These are phyloP conservation scores for Kappamyces sp. DNA, from an alignment of 192 early-diverging fungal genomes.

Conservation along the genomic window DNA sequence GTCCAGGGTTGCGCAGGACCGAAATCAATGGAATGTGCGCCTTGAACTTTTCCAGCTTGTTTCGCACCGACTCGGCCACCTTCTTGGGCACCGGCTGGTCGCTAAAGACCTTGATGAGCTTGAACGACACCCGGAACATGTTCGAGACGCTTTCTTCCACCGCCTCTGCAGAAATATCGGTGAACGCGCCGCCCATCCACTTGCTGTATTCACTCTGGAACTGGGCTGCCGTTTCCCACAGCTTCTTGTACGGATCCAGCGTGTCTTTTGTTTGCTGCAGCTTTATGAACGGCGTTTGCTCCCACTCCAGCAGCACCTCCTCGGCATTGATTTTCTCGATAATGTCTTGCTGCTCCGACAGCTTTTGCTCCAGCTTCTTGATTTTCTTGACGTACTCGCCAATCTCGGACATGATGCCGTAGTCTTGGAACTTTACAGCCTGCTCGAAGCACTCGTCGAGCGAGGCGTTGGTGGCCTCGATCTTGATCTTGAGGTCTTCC, in stretches of 20 bases:
- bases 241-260: constrained; percentile 52
- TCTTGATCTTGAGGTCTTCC: constrained; percentile 56
- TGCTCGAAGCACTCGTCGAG: constrained; percentile 54
- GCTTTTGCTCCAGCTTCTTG: constrained; percentile 42
- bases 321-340: constrained; percentile 45
- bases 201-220: constrained; percentile 51
- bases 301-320: constrained; percentile 58
- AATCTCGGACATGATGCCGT: constrained; percentile 54
- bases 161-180: constrained; percentile 46
- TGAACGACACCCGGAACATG: constrained; percentile 52
- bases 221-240: constrained; percentile 50
- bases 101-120: constrained; percentile 47
- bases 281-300: constrained; percentile 48
- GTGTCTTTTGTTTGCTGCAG: constrained; percentile 45
- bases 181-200: constrained; percentile 57
- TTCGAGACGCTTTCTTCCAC: constrained; percentile 43
- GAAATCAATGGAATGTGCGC: constrained; percentile 45
- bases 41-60: constrained; percentile 55
- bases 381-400: constrained; percentile 56
- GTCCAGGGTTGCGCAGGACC: constrained; percentile 50
- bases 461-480: constrained; percentile 43
- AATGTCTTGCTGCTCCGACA: constrained; percentile 40
- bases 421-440: constrained; percentile 54
- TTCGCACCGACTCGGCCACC: constrained; percentile 57
- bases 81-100: constrained; percentile 52